Conservation (phyloP, 108 stramenopile genomes). For the Pseudonitzschia delicatissima region DNA sequence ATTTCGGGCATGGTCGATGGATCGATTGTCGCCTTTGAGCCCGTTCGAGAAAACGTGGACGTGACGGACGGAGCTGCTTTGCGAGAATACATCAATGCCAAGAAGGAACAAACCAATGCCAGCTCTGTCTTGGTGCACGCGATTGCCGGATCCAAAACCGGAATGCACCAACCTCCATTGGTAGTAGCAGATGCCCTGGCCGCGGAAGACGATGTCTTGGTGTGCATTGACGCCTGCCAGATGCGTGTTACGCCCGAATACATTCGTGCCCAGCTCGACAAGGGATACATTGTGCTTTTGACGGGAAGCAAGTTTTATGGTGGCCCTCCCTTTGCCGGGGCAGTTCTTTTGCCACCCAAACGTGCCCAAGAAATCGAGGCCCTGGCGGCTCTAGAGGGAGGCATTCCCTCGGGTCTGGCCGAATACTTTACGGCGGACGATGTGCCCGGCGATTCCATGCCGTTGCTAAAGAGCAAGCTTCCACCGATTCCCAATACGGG, state of each 20-base stretch:
- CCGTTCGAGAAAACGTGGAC: neutral
- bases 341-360: neutral
- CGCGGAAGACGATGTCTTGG: neutral
- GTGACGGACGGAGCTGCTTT: neutral
- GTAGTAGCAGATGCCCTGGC: neutral
- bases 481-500: neutral
- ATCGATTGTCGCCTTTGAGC: neutral
- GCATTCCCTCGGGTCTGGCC: neutral
- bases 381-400: neutral
- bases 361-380: neutral
- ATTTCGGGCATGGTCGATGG: neutral
- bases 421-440: neutral
- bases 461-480: neutral
- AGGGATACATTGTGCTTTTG: neutral
- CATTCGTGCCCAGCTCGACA: neutral
- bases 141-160: neutral
- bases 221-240: neutral
- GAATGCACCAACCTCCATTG: neutral
- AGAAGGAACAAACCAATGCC: neutral
- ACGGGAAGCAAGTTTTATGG: neutral
- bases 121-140: neutral
- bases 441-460: neutral
- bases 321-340: neutral
- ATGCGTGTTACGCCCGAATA: conserved; percentile 1
- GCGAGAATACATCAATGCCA: neutral